Conservation (phyloP, 306 rosid genomes). For the Senna tora region DNA sequence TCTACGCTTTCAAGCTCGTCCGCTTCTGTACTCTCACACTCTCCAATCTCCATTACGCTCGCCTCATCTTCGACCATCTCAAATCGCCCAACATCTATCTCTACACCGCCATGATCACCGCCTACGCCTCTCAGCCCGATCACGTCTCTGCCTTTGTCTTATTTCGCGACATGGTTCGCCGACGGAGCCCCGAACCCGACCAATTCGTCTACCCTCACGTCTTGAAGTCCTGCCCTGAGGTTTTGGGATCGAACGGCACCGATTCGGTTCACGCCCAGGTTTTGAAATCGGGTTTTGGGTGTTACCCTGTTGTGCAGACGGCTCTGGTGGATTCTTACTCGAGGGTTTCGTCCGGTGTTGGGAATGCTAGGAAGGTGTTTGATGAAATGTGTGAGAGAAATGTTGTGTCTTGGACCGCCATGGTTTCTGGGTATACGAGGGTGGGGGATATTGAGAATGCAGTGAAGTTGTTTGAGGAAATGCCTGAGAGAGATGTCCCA, state of each 20-base stretch:
- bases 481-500: slow-evolving; percentile 72
- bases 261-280: slow-evolving; percentile 58
- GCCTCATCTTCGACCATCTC: slow-evolving; percentile 56
- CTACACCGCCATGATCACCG: slow-evolving; percentile 75
- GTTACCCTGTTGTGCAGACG: slow-evolving; percentile 67
- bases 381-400: slow-evolving; percentile 70
- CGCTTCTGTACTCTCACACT: slow-evolving; percentile 63
- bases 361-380: slow-evolving; percentile 54
- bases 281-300: slow-evolving; percentile 60
- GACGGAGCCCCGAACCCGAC: slow-evolving; percentile 45
- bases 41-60: slow-evolving; percentile 60
- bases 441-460: slow-evolving; percentile 63
- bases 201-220: slow-evolving; percentile 70
- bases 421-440: slow-evolving; percentile 69
- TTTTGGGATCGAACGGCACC: slow-evolving; percentile 35
- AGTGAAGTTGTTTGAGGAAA: slow-evolving; percentile 54
- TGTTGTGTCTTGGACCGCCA: slow-evolving; percentile 72
- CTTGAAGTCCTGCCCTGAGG: slow-evolving; percentile 52
- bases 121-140: slow-evolving; percentile 55
- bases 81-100: slow-evolving; percentile 61
- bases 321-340: slow-evolving; percentile 65
- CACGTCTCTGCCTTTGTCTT: slow-evolving; percentile 44
- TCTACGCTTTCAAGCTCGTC: slow-evolving; percentile 75
- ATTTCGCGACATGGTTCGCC: slow-evolving; percentile 57
- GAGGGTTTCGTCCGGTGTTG: slow-evolving; percentile 33